Conservation (phyloP, 2,329 filamentous ascomycete genomes). For the Elsinoe necatrix region DNA sequence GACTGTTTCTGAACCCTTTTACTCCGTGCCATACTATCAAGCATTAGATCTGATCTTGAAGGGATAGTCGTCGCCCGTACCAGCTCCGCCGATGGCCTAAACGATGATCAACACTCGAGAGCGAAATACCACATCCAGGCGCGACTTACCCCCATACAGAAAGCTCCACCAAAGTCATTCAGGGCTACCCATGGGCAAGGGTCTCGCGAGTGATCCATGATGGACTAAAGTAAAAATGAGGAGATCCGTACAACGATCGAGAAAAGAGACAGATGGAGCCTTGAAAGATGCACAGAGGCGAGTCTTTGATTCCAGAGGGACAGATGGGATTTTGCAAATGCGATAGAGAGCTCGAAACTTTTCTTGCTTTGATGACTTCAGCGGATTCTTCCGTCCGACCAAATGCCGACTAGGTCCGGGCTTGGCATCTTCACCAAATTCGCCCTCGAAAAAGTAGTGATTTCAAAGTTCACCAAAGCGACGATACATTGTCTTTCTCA, state of each 20-base stretch:
- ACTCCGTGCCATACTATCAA: constrained; percentile 90
- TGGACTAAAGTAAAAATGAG: background rate
- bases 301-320: background rate
- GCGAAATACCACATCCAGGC: background rate
- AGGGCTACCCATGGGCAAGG: constrained; percentile 83
- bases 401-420: background rate
- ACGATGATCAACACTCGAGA: background rate
- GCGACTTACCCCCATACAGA: constrained; percentile 80
- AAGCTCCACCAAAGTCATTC: constrained; percentile 95
- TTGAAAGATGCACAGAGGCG: background rate
- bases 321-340: background rate
- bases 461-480: background rate
- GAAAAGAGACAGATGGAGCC: background rate
- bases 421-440: background rate
- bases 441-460: background rate
- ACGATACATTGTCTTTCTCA: too few relatives aligned
- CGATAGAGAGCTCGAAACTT: constrained; percentile 17
- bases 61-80: constrained; percentile 15
- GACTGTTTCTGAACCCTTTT: constrained; percentile 53
- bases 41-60: constrained; percentile 44
- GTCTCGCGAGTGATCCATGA: constrained; percentile 87
- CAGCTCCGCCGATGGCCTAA: constrained; percentile 36
- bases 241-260: background rate
- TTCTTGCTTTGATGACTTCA: constrained; percentile 5
- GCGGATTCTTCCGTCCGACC: background rate